Evolutionary conservation across 2,329 filamentous ascomycete species (phyloP), one percentile per base, ranked within the genome.

Genomic region (Fusarium sp.): DNA sequence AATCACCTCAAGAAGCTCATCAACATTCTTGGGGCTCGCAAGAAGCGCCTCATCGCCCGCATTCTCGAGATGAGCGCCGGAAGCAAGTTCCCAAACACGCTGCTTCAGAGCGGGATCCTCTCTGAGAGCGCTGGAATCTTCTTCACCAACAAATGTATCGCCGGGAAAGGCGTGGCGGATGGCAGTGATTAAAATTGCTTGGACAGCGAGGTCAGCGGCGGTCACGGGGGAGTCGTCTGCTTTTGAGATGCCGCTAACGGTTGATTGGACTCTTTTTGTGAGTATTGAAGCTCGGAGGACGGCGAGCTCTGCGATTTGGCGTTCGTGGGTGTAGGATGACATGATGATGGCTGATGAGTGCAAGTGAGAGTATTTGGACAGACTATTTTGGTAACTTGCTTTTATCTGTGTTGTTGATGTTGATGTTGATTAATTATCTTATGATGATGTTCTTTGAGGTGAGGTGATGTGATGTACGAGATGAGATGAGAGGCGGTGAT

Each of bases 131-230:
- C 81, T 82, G 2, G 87, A 84, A 67, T 84, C 84, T 75, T 91
- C 89, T 76, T 91, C 88, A 57, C 88, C 88, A 39, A 91, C 80
- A 66, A 90, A 89, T n/a, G 75, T 74, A 69, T 90, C 88, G 4
- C 77, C 66, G 0, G 88, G 87, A 68, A 88, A 90, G 46, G 77
- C 81, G 28, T 78, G 76, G 71, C 84, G 86, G 44, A 90, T 78
- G 28, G 86, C 84, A 57, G 80, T 81, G 70, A 89, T 89, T 70
- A 91, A 82, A 35, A 90, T 80, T 12, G 88, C 88, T 75, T 91
- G 88, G 4, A 86, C 85, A 39, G 86, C 88, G 73, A 90, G 90
- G 74, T 91, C 88, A 62, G 87, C 88, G 37, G 89, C 84, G 2
- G 89, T 90, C 50, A 91, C 89, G 24, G 88, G 88, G 0, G 84